Evolutionary conservation across 306 rosid genomes (phyloP).

Genomic region (Styphnolobium japonicum): DNA sequence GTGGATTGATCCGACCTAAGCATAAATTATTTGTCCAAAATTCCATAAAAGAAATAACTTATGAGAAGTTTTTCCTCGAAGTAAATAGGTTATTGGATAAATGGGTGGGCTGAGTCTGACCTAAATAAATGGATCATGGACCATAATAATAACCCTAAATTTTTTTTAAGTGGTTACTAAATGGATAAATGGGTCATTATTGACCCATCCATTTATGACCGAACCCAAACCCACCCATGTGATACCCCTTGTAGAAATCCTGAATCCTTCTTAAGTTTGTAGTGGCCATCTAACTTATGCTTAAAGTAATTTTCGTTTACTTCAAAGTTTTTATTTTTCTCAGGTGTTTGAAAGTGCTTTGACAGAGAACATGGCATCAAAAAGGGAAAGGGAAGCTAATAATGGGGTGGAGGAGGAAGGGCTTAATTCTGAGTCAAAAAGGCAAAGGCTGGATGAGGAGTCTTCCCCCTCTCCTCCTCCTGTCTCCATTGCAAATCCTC

Average conservation of each 20-base stretch:
- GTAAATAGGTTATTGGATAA: no score
- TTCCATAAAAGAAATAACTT: no score
- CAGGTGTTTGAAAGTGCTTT: not conserved
- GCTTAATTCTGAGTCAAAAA: conserved; percentile 26
- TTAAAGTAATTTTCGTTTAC: not conserved
- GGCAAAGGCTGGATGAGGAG: conserved; percentile 34
- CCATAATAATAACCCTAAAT: no score
- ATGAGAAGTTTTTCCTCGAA: no score
- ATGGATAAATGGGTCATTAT: no score
- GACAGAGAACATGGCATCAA: conserved; percentile 33
- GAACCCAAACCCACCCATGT: not conserved
- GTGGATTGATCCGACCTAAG: not conserved
- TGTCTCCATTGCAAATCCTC: conserved; percentile 44
- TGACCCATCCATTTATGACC: not conserved
- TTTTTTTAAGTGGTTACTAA: no score
- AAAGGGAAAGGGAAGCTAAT: conserved; percentile 38
- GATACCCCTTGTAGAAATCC: not conserved
- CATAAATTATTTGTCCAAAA: not conserved
- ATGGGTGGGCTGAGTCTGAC: no score
- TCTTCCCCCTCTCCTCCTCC: conserved; percentile 43
- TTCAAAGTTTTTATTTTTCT: not conserved
- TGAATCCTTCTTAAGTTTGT: not conserved
- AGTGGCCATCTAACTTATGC: not conserved
- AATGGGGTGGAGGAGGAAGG: conserved; percentile 27
- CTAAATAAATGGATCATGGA: no score